Percentiles rank a stretch among this genome's conserved stretches.
Conservation (phyloP, 2,329 filamentous ascomycete species). For the Cladosporium sp. region DNA sequence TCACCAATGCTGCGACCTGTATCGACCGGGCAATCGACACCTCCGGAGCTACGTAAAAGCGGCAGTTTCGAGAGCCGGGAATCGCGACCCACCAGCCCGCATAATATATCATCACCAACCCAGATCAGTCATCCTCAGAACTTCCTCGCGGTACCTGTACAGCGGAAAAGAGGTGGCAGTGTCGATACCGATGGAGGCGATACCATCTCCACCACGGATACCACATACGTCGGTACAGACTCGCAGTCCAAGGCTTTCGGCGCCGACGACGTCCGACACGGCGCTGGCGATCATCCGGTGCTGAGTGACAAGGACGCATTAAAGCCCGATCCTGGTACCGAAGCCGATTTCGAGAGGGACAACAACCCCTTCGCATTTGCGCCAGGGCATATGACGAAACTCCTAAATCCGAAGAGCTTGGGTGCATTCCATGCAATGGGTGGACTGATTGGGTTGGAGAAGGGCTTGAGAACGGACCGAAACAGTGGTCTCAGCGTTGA, state of each 20-base stretch:
- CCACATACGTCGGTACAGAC: constrained; percentile 52
- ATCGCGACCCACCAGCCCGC: constrained; percentile 60
- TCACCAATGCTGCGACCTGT: constrained; percentile 10
- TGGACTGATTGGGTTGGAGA: constrained; percentile 67
- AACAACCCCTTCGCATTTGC: constrained; percentile 83
- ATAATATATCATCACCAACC: constrained; percentile 62
- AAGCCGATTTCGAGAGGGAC: constrained; percentile 67
- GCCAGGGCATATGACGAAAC: constrained; percentile 73
- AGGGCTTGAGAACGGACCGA: constrained; percentile 63
- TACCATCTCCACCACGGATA: constrained; percentile 53
- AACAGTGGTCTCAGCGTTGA: constrained; percentile 64
- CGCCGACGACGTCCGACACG: constrained; percentile 16
- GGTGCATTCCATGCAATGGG: constrained; percentile 71
- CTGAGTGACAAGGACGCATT: constrained; percentile 65
- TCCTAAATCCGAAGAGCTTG: constrained; percentile 74
- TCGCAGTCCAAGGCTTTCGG: constrained; percentile 35
- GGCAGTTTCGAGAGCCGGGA: constrained; percentile 61
- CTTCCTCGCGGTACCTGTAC: constrained; percentile 59
- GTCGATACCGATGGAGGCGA: constrained; percentile 57
- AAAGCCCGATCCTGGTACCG: constrained; percentile 69
- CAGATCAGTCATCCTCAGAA: constrained; percentile 51
- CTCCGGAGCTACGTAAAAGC: constrained; percentile 47
- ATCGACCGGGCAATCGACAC: constrained; percentile 4
- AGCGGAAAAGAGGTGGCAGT: constrained; percentile 61
- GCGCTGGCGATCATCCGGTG: constrained; percentile 45